These are phyloP conservation scores for Cardiospermum halicacabum DNA, from an alignment of 345 rosid genomes.

Conservation along the genomic window DNA sequence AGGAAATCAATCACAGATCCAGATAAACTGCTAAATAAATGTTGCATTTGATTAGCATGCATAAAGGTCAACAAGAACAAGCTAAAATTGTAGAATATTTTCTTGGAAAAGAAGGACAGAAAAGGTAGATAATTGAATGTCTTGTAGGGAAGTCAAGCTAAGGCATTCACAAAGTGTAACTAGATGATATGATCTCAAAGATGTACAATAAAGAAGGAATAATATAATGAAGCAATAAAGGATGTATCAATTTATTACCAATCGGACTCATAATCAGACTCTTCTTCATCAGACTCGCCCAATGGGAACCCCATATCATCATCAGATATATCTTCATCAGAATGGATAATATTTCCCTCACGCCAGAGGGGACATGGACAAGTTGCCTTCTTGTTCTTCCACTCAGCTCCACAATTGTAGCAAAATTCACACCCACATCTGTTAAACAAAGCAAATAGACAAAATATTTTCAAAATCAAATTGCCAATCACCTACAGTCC, in stretches of 20 bases:
- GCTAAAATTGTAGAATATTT: too few species aligned
- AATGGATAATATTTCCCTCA: constrained; percentile 28
- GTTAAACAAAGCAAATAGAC: constrained; percentile 10
- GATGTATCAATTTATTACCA: neutral
- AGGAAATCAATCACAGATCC: too few species aligned
- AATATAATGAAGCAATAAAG: neutral
- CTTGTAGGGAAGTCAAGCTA: neutral
- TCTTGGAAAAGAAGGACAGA: neutral
- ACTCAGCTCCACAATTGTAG: constrained; percentile 61
- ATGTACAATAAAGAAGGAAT: neutral
- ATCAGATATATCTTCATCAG: constrained; percentile 10
- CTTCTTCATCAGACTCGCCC: too few species aligned
- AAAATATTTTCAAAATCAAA: neutral
- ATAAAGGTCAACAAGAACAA: too few species aligned
- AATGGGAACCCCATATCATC: too few species aligned
- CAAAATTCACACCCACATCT: constrained; percentile 66
- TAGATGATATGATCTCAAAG: neutral
- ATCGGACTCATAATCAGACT: constrained; percentile 6
- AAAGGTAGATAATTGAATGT: neutral
- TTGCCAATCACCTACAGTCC: neutral
- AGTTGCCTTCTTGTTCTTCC: constrained; percentile 48
- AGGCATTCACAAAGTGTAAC: neutral
- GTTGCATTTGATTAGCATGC: too few species aligned
- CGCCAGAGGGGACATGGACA: constrained; percentile 63
- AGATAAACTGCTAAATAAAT: too few species aligned